Evolutionary conservation across 2,329 filamentous ascomycete species (phyloP).

Genomic region (Colletotrichum camelliae): DNA sequence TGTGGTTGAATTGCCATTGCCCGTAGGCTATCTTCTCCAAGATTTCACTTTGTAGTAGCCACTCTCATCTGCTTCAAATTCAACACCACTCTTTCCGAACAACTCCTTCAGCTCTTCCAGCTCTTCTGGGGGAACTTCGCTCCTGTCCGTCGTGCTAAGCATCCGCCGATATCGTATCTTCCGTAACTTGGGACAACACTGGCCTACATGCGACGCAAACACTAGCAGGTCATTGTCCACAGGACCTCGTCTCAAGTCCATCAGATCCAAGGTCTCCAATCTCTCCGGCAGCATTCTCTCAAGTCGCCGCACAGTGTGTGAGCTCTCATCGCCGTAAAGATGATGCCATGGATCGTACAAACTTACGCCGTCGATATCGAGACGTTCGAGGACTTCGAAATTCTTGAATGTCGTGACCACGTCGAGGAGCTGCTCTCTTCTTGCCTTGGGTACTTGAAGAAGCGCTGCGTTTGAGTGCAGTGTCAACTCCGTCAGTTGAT

Average conservation of each 20-base stretch:
- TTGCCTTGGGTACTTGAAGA: not conserved
- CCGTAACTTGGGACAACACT: not conserved
- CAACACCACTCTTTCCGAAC: not conserved
- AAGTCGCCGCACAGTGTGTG: not conserved
- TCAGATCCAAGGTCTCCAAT: not conserved
- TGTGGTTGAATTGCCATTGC: not conserved
- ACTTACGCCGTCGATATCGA: not conserved
- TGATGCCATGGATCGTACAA: not conserved
- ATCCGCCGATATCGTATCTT: not conserved
- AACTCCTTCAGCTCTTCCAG: not conserved
- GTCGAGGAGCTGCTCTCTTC: not conserved
- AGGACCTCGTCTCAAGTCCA: not conserved
- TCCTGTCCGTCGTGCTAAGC: fast-evolving
- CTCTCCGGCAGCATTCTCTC: not conserved
- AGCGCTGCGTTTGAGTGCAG: not conserved
- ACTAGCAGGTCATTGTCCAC: not conserved
- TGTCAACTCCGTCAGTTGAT: not conserved
- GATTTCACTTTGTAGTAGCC: not conserved
- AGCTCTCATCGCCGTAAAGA: not conserved
- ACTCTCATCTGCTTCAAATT: not conserved
- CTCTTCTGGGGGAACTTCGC: not conserved
- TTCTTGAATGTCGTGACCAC: not conserved
- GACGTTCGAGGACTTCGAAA: not conserved
- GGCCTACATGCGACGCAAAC: not conserved
- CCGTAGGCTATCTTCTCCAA: not conserved